These are phyloP conservation scores for Globisporangium parvum DNA, from an alignment of 352 stramenopile species.

Conservation along the genomic window DNA sequence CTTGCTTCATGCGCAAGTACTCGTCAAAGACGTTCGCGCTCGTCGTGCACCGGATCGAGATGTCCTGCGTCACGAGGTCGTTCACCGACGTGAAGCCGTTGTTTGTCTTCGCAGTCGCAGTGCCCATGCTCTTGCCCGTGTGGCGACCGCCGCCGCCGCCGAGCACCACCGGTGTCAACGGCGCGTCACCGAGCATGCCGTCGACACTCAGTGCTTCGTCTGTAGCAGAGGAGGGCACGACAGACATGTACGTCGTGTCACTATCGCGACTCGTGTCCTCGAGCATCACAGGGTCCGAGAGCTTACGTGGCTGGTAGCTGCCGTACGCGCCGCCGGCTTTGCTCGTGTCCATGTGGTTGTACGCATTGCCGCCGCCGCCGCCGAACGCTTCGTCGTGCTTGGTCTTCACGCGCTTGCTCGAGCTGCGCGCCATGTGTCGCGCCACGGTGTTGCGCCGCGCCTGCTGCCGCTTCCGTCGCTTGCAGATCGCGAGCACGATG, in stretches of 20 bases:
- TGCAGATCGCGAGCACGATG: conserved; percentile 40
- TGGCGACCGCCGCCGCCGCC: conserved; percentile 16
- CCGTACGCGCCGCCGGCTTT: conserved; percentile 30
- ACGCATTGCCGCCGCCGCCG: conserved; percentile 17
- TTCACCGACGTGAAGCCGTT: conserved; percentile 44
- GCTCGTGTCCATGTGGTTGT: conserved; percentile 51
- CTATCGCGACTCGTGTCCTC: conserved; percentile 20
- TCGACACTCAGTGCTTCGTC: conserved; percentile 40
- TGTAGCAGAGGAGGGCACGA: conserved; percentile 16
- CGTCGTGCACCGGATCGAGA: conserved; percentile 38
- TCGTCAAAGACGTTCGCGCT: conserved; percentile 63
- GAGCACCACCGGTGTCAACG: conserved; percentile 40
- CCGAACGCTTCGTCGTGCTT: conserved; percentile 33
- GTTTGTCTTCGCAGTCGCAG: conserved; percentile 18
- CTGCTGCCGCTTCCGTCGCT: conserved; percentile 26
- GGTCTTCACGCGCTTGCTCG: conserved; percentile 39
- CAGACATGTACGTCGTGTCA: conserved; percentile 22
- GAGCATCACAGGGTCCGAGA: conserved; percentile 32
- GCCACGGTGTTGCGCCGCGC: conserved; percentile 8
- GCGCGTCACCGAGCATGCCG: conserved; percentile 51
- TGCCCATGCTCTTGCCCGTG: conserved; percentile 15
- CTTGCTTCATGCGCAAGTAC: conserved; percentile 74
- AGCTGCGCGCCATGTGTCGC: conserved; percentile 11
- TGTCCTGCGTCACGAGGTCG: conserved; percentile 44
- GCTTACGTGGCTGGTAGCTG: conserved; percentile 30